Evolutionary conservation across 768 basidiomycete genomes (phyloP).

Genomic region (Suillus ampliporus): DNA sequence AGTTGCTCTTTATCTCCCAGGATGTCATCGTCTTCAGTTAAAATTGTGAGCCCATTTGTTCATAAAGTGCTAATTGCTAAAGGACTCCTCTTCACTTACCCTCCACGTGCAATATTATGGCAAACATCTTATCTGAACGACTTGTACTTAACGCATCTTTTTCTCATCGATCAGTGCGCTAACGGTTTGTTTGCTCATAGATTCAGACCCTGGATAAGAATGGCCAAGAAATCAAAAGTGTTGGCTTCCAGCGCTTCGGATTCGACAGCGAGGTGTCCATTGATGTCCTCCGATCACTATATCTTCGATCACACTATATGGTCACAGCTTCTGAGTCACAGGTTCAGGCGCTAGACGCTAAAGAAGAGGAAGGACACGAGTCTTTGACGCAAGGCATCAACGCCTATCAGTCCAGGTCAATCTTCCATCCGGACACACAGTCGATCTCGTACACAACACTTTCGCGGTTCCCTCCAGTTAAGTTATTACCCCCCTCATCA

Average conservation of each 20-base stretch:
- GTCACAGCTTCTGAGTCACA: slow-evolving; percentile 45
- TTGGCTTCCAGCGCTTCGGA: slow-evolving; percentile 87
- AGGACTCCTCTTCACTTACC: neutral
- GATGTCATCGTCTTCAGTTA: slow-evolving; percentile 15
- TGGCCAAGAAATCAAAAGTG: slow-evolving; percentile 74
- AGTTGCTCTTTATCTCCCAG: slow-evolving; percentile 9
- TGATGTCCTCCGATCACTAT: slow-evolving; percentile 84
- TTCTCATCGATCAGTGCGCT: neutral
- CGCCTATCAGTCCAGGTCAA: slow-evolving; percentile 82
- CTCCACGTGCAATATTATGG: slow-evolving; percentile 28
- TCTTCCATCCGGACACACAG: slow-evolving; percentile 78
- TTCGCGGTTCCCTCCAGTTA: slow-evolving; percentile 92
- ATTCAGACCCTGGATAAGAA: slow-evolving; percentile 73
- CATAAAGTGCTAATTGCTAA: neutral
- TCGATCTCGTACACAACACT: slow-evolving; percentile 93
- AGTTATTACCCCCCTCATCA: slow-evolving; percentile 72
- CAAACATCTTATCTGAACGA: slow-evolving; percentile 25
- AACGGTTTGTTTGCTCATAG: slow-evolving; percentile 40
- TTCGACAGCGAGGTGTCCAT: slow-evolving; percentile 87
- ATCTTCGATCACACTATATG: slow-evolving; percentile 83
- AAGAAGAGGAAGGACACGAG: slow-evolving; percentile 53
- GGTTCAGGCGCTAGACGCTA: slow-evolving; percentile 43
- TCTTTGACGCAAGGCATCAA: slow-evolving; percentile 53
- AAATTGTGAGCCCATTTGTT: slow-evolving; percentile 16
- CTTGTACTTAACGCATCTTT: slow-evolving; percentile 19